Evolutionary conservation across 2,329 filamentous ascomycete species (phyloP), one percentile per base, ranked within the genome.

Genomic region (Microcyclospora pomicola): DNA sequence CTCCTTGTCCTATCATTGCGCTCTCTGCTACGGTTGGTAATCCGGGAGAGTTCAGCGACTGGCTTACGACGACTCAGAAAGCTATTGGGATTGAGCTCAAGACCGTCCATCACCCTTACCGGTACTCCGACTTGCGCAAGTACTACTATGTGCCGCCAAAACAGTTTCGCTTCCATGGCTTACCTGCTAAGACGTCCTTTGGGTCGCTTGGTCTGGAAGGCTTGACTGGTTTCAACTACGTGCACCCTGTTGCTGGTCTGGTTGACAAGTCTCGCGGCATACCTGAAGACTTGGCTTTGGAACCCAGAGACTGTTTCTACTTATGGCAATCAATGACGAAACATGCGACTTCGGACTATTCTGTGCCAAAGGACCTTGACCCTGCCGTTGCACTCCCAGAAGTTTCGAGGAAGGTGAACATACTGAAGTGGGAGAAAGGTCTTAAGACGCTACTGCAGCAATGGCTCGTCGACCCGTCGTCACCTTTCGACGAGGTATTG

Each of bases 1-100:
- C 80, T 0, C 80, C 80, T 1, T 87, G 80, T 47, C 82, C 80
- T 0, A 81, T 88, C 35, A 80, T 87, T 45, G 82, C 82, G 0
- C 67, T 88, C 1, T 87, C 82, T 1, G 82, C 82, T 1, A 88
- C 82, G 0, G 77, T 88, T 11, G 82, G 81, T 3, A 87, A 87
- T 45, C 80, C 80, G 0, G 56, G 69, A 2, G 73, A 80, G 48
- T 85, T 88, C 59, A 72, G 65, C 37, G 63, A 68, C 19, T 87
- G 82, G 82, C 66, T 88, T 0, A 62, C 63, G 1, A 66, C 66
- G 2, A 76, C 79, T 0, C 79, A 86, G 49, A 68, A 67, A 40
- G 65, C 68, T 1, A 76, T 76, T 41, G 77, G 78, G 0, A 69
- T 71, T 31, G 66, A 79, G 0, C 53, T 87, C 11, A 72, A 70